Conservation (phyloP, 768 basidiomycete species). For the Royoungia palumana region DNA sequence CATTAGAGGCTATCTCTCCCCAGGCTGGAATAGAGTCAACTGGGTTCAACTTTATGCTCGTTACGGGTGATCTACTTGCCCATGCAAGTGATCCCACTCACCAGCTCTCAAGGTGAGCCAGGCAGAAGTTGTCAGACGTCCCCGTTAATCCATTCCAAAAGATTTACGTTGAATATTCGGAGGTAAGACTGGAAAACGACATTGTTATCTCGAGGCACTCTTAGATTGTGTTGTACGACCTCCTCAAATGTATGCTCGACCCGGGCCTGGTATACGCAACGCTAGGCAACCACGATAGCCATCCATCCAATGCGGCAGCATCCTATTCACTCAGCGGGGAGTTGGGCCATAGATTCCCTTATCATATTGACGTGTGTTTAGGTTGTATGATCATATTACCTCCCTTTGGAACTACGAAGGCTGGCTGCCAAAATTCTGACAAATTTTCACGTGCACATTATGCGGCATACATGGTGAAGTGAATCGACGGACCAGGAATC, state of each 20-base stretch:
- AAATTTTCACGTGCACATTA: slow-evolving; percentile 64
- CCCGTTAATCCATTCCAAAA: slow-evolving; percentile 31
- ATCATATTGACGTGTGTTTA: slow-evolving; percentile 20
- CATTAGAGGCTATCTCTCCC: slow-evolving; percentile 63
- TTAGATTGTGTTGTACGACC: slow-evolving; percentile 63
- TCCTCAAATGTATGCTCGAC: slow-evolving; percentile 59
- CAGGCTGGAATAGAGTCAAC: slow-evolving; percentile 57
- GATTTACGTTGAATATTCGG: slow-evolving; percentile 57
- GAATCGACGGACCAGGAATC: slow-evolving; percentile 61
- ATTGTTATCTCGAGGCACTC: slow-evolving; percentile 2
- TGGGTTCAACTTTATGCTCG: slow-evolving; percentile 64
- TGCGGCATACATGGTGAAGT: slow-evolving; percentile 66
- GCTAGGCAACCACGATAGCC: slow-evolving; percentile 76
- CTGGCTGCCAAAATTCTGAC: slow-evolving; percentile 63
- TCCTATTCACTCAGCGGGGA: slow-evolving; percentile 53
- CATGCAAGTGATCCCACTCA: slow-evolving; percentile 70
- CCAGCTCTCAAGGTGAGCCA: slow-evolving; percentile 54
- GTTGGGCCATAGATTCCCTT: slow-evolving; percentile 36
- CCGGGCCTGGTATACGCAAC: slow-evolving; percentile 70
- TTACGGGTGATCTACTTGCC: slow-evolving; percentile 71
- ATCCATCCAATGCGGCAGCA: slow-evolving; percentile 55
- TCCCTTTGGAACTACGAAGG: slow-evolving; percentile 65
- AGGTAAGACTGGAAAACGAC: slow-evolving; percentile 38
- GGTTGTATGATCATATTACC: slow-evolving; percentile 78
- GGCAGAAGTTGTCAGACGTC: neutral